Percentiles rank a stretch among this genome's conserved stretches.
phyloP scores from a whole-genome alignment of 192 early-diverging fungal genomes.

The Linnemannia exigua region DNA sequence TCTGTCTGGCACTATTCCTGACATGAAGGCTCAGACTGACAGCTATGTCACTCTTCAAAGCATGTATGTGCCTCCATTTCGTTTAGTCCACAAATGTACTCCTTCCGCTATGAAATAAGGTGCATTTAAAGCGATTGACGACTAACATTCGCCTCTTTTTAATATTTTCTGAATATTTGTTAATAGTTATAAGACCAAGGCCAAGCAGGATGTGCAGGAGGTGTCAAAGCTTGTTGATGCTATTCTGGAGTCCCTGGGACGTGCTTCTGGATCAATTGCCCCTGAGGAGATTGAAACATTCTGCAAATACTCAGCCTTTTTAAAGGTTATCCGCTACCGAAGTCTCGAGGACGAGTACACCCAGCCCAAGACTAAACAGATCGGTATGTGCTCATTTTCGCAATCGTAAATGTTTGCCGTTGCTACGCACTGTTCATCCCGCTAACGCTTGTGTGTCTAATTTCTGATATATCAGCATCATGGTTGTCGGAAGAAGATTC shows the following conservation, averaged over 20 bases:
- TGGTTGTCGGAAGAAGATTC: slow-evolving; percentile 67
- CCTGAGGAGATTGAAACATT: slow-evolving; percentile 79
- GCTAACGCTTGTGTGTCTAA: neutral
- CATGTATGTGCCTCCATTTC: slow-evolving; percentile 65
- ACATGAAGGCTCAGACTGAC: slow-evolving; percentile 97
- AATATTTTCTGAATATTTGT: neutral
- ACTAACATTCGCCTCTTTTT: neutral
- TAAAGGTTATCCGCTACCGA: slow-evolving; percentile 79
- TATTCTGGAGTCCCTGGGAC: slow-evolving; percentile 62
- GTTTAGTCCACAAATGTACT: neutral
- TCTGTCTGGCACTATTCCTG: slow-evolving; percentile 88
- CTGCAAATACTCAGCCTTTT: slow-evolving; percentile 83
- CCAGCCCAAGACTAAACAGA: slow-evolving; percentile 58
- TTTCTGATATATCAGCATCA: slow-evolving; percentile 43
- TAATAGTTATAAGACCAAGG: slow-evolving; percentile 83
- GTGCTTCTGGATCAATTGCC: slow-evolving; percentile 68
- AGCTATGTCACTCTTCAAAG: slow-evolving; percentile 89
- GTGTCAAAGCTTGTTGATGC: slow-evolving; percentile 62
- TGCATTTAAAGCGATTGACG: no score
- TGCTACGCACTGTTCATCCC: neutral
- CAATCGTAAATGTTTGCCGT: neutral
- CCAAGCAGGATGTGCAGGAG: slow-evolving; percentile 73
- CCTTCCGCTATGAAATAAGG: neutral
- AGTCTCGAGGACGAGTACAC: slow-evolving; percentile 69
- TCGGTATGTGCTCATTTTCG: slow-evolving; percentile 57